Percentiles rank a stretch among this genome's conserved stretches.
Conservation (phyloP, 2,329 filamentous ascomycete species). For the Hypoxylon sp. region DNA sequence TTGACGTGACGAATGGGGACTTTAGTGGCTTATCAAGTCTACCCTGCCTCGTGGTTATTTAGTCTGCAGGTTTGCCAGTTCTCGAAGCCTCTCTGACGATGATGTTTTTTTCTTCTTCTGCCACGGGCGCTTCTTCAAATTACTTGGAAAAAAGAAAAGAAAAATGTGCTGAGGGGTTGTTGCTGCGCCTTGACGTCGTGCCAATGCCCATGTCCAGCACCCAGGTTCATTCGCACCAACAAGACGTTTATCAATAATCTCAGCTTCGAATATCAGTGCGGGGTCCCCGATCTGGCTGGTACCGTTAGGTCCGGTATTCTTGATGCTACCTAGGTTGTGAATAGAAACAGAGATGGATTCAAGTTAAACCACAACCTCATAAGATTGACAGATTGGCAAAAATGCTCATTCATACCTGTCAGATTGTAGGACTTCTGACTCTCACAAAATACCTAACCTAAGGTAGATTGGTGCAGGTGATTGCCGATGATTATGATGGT, state of each 20-base stretch:
- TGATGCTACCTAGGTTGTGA: not conserved
- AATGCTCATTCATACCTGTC: no score
- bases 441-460: not conserved
- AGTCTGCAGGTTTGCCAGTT: slow-evolving; percentile 24
- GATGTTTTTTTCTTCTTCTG: not conserved
- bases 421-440: not conserved
- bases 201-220: no score
- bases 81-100: slow-evolving; percentile 21
- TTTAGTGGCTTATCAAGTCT: slow-evolving; percentile 8
- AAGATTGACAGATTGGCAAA: no score
- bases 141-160: slow-evolving; percentile 4
- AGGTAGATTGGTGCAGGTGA: slow-evolving; percentile 23
- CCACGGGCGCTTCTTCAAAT: slow-evolving; percentile 1
- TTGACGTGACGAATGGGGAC: slow-evolving; percentile 26
- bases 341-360: not conserved
- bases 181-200: slow-evolving; percentile 22
- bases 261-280: slow-evolving; percentile 29
- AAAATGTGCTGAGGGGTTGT: not conserved
- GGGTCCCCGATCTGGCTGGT: slow-evolving; percentile 28
- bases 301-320: not conserved
- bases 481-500: slow-evolving; percentile 21
- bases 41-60: slow-evolving; percentile 30
- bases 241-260: slow-evolving; percentile 6
- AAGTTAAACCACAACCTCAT: slow-evolving; percentile 14
- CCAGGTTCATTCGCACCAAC: slow-evolving; percentile 10